A percentile compares a stretch with the other conserved stretches of the same genome.
These are phyloP conservation scores for Fusarium duplospermum DNA, from an alignment of 2,329 filamentous ascomycete species.

Conservation along the genomic window DNA sequence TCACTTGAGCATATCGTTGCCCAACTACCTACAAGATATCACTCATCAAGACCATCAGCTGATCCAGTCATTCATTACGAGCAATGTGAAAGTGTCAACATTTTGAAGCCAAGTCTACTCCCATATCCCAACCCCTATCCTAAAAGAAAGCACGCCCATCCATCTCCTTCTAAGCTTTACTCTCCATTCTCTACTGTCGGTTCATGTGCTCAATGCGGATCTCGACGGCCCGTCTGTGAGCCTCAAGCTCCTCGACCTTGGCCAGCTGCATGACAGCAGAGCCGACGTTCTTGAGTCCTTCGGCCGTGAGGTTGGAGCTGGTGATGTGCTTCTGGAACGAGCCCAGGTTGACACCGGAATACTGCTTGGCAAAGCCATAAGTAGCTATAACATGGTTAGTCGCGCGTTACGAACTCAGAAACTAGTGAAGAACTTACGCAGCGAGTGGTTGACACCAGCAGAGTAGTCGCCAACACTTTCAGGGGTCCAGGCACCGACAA, in stretches of 20 bases:
- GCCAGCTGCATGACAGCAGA: slow-evolving; percentile 94
- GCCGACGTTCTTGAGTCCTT: slow-evolving; percentile 88
- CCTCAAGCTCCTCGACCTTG: slow-evolving; percentile 93
- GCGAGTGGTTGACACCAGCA: slow-evolving; percentile 95
- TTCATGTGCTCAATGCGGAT: slow-evolving; percentile 75
- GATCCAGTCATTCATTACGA: background rate
- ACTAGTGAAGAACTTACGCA: slow-evolving; percentile 75
- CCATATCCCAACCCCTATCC: slow-evolving; percentile 14
- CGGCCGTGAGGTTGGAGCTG: slow-evolving; percentile 86
- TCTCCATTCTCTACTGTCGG: slow-evolving; percentile 38
- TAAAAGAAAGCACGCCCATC: slow-evolving; percentile 19
- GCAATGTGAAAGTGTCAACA: background rate
- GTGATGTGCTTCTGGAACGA: slow-evolving; percentile 99
- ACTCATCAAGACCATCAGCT: background rate
- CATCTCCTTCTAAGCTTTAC: slow-evolving; percentile 23
- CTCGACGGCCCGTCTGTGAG: slow-evolving; percentile 89
- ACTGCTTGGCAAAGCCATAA: slow-evolving; percentile 98
- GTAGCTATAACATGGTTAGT: slow-evolving; percentile 71
- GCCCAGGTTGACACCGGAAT: slow-evolving; percentile 94
- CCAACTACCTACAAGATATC: background rate
- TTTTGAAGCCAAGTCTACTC: slow-evolving; percentile 22
- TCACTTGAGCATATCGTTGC: slow-evolving; percentile 9
- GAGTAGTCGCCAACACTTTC: slow-evolving; percentile 99
- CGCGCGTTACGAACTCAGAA: background rate
- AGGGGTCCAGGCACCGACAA: slow-evolving; percentile 95